Base-by-base conservation (phyloP, 1,284 basidiomycete species). In the Apiotrichum gamsii region DNA sequence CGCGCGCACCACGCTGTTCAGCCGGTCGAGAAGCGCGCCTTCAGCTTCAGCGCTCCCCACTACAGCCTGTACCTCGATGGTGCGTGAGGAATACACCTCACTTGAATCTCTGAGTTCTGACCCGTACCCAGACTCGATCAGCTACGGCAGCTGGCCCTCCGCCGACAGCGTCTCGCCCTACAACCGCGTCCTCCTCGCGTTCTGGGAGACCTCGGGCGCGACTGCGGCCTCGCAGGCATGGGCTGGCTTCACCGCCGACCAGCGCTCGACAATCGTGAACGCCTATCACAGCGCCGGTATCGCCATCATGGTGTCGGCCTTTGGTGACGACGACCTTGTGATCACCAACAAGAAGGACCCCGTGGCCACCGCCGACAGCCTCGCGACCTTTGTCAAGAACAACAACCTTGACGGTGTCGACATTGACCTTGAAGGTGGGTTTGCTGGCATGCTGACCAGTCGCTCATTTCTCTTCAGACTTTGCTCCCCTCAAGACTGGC, bases 381-480 rank as follows among this genome's bases (percentile, higher is more conserved):
- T 75, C 13, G 74, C 73, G 0, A 40, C 49, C 8, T 75, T 59
- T 46, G 72, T 74, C 43, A 70, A 69, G 51, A 41, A 68, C 35
- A 72, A 76, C 58, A 64, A 63, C 14, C 57, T 77, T 8, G 75
- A 77, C 52, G 76, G 76, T 33, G 74, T 77, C n/a, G 76, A 77
- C 46, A 70, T 77, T 47, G 76, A 77, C 55, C 75, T 73, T 50
- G 76, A 75, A 60, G 64, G 55, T 55, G 39, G 29, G 47, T 37
- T 20, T 25, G 23, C 23, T 28, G 24, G 36, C 33, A 39, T 18
- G 28, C n/a, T n/a, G n/a, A n/a, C n/a, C n/a, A n/a, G n/a, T n/a
- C n/a, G n/a, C n/a, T n/a, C n/a, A n/a, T n/a, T n/a, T n/a, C n/a
- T n/a, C n/a, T n/a, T 0, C 37, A 52, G 52, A 54, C 43, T 46